Conservation (phyloP, 1,284 basidiomycete species). For the Sporisorium reilianum region DNA sequence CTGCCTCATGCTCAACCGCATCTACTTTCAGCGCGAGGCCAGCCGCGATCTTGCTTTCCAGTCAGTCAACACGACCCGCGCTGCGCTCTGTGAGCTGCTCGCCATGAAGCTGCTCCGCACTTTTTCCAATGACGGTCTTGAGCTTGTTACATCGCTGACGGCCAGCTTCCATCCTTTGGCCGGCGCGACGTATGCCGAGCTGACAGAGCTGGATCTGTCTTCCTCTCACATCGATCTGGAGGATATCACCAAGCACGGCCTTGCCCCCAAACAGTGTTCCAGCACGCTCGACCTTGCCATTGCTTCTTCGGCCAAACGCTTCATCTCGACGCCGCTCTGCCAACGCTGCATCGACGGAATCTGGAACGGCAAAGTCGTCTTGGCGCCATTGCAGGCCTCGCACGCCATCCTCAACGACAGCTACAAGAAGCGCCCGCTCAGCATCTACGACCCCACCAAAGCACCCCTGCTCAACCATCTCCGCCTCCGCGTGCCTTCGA, state of each 20-base stretch:
- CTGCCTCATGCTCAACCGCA: slow-evolving; percentile 86
- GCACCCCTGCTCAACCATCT: slow-evolving; percentile 93
- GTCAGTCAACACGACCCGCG: slow-evolving; percentile 80
- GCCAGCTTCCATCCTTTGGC: slow-evolving; percentile 85
- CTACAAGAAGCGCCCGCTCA: slow-evolving; percentile 90
- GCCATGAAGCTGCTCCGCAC: slow-evolving; percentile 82
- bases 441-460: slow-evolving; percentile 92
- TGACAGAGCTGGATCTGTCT: slow-evolving; percentile 35
- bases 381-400: slow-evolving; percentile 47
- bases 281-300: slow-evolving; percentile 66
- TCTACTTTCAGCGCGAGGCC: slow-evolving; percentile 80
- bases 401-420: slow-evolving; percentile 74
- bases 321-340: slow-evolving; percentile 61
- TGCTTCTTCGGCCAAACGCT: slow-evolving; percentile 57
- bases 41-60: slow-evolving; percentile 70
- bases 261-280: slow-evolving; percentile 42
- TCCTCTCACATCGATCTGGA: slow-evolving; percentile 36
- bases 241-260: slow-evolving; percentile 27
- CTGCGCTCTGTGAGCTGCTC: slow-evolving; percentile 86
- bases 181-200: slow-evolving; percentile 68
- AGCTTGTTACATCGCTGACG: slow-evolving; percentile 82
- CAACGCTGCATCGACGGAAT: slow-evolving; percentile 64
- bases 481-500: slow-evolving; percentile 90
- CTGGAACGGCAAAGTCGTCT: slow-evolving; percentile 60
- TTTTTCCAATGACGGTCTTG: slow-evolving; percentile 71